Evolutionary conservation across 345 rosid species (phyloP).

Genomic region (Dipteronia dyeriana): DNA sequence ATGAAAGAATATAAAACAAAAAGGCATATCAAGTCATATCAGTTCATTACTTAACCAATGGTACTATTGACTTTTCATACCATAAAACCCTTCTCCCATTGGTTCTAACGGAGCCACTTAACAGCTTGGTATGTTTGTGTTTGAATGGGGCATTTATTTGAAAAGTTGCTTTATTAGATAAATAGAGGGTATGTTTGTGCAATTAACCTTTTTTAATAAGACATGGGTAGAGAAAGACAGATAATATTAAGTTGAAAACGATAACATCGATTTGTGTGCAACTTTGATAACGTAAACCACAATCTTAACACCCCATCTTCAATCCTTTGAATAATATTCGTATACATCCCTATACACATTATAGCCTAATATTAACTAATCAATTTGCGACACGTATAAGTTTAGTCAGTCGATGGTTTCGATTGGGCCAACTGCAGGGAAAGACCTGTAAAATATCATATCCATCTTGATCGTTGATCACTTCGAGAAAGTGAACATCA

Average conservation of each 20-base stretch:
- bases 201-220: too few species aligned
- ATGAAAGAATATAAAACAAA: too few species aligned
- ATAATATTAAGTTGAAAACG: neutral
- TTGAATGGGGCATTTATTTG: too few species aligned
- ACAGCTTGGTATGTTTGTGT: neutral
- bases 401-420: rapidly evolving
- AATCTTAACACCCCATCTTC: neutral
- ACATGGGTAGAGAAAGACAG: too few species aligned
- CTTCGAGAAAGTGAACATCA: neutral
- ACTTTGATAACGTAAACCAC: neutral
- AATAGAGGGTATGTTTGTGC: too few species aligned
- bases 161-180: too few species aligned
- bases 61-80: too few species aligned
- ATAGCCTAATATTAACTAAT: neutral
- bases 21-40: neutral
- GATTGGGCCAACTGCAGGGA: neutral
- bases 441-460: neutral
- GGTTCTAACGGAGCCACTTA: too few species aligned
- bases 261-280: slow-evolving; percentile 22
- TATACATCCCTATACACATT: neutral
- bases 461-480: neutral
- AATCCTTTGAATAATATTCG: too few species aligned
- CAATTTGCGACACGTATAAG: neutral
- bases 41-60: too few species aligned
- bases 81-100: too few species aligned